Percentiles rank a stretch among this genome's conserved stretches.
phyloP scores from a whole-genome alignment of 495 filamentous ascomycete genomes.

The Trichoderma asperelloides region DNA sequence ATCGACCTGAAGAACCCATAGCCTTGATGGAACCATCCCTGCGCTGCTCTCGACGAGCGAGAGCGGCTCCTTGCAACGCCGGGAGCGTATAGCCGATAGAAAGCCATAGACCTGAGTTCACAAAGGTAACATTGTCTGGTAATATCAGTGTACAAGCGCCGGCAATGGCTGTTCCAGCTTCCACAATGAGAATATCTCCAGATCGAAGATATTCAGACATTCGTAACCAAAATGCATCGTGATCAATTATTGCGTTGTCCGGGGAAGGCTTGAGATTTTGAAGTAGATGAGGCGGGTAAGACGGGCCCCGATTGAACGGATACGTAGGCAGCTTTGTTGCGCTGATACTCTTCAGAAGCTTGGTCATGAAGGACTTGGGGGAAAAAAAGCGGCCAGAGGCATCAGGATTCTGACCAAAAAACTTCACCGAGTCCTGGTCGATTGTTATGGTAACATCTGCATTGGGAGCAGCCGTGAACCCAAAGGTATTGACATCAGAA shows the following conservation, averaged over 20 bases:
- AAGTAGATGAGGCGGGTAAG: neutral
- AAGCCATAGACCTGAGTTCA: slow-evolving; percentile 31
- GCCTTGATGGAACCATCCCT: neutral
- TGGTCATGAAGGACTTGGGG: slow-evolving; percentile 17
- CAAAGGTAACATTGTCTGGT: slow-evolving; percentile 18
- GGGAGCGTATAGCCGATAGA: slow-evolving; percentile 29
- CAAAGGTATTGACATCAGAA: slow-evolving; percentile 25
- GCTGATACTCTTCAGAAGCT: neutral
- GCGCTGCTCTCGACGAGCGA: slow-evolving; percentile 4
- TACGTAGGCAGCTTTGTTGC: slow-evolving; percentile 18
- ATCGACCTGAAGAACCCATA: slow-evolving; percentile 24
- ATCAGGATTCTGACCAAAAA: neutral
- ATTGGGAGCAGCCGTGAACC: neutral
- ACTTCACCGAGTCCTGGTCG: slow-evolving; percentile 16
- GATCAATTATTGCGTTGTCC: slow-evolving; percentile 15
- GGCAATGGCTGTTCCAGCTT: slow-evolving; percentile 33
- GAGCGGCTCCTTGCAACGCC: neutral
- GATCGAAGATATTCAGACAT: slow-evolving; percentile 31
- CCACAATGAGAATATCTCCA: slow-evolving; percentile 40
- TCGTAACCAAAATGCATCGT: slow-evolving; percentile 32
- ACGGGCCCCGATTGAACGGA: neutral
- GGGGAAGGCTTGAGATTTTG: slow-evolving; percentile 6
- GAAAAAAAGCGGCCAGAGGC: slow-evolving; percentile 9
- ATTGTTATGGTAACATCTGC: slow-evolving; percentile 10
- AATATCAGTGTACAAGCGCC: slow-evolving; percentile 24